Conservation (phyloP, 306 rosid genomes). For the Corylus americana region DNA sequence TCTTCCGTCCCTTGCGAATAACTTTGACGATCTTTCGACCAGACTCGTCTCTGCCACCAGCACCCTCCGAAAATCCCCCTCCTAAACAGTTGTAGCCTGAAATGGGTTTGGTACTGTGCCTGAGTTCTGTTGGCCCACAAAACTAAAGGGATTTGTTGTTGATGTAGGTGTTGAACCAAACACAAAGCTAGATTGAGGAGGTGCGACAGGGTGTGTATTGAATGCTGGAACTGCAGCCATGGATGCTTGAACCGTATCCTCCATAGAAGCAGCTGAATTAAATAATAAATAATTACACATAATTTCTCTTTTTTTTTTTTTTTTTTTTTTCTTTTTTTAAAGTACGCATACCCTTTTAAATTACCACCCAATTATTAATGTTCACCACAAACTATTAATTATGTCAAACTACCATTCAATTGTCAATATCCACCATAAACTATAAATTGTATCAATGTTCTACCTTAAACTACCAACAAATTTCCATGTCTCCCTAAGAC, state of each 20-base stretch:
- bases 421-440: too few relatives aligned
- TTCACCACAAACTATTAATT: too few relatives aligned
- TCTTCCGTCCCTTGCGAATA: constrained; percentile 59
- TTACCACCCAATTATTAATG: too few relatives aligned
- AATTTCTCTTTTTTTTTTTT: too few relatives aligned
- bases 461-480: too few relatives aligned
- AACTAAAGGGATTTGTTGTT: constrained; percentile 53
- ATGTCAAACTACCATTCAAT: too few relatives aligned
- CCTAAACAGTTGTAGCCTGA: constrained; percentile 75
- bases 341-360: too few relatives aligned
- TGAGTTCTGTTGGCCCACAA: constrained; percentile 52
- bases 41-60: constrained; percentile 71
- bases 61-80: constrained; percentile 81
- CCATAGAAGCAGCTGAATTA: constrained; percentile 10
- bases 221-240: constrained; percentile 43
- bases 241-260: constrained; percentile 61
- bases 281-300: too few relatives aligned
- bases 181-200: constrained; percentile 51
- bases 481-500: too few relatives aligned
- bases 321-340: too few relatives aligned
- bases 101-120: constrained; percentile 59
- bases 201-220: constrained; percentile 47
- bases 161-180: constrained; percentile 59
- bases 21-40: constrained; percentile 52
- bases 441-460: too few relatives aligned